Evolutionary conservation across 75 land plant genomes (phyloP), one percentile per base, ranked within the genome.

Genomic region (Selaginella tamariscina): DNA sequence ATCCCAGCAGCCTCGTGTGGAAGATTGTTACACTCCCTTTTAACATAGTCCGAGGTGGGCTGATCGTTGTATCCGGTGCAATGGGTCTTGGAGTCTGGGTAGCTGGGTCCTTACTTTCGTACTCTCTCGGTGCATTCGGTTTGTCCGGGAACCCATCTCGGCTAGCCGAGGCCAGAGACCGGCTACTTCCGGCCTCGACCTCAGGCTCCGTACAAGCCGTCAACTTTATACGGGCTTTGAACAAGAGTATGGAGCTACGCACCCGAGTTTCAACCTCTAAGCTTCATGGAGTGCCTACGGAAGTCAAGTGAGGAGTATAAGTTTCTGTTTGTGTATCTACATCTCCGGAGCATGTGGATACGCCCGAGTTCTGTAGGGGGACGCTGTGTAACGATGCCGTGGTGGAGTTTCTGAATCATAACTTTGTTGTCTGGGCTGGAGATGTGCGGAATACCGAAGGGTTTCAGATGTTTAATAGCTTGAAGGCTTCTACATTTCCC

Each of bases 311-410:
- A 75, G 29, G 83, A 71, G 70, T 95, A 75, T 64, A 90, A 85
- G 79, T 81, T 95, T 44, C 44, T 90, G 79, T 95, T 95, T 70
- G 99, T 95, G 59, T 95, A 95, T 74, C 72, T 95, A 80, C 99
- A 95, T 90, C 99, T 2, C 89, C 99, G 28, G 99, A 95, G 29
- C 99, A 95, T 74, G 92, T 84, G 1, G 87, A 90, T 56, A 88
- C 96, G 63, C 87, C 83, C 24, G 33, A 2, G 5, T 95, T 95
- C 69, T 89, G 90, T 33, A 72, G 68, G 69, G 66, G 79, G 59
- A 85, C 81, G n/a, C 71, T 95, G 70, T 95, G 96, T 55, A 75
- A 81, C 5, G 84, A 83, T 39, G 66, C 55, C 0, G 69, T 95
- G 29, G 75, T 82, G 27, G 82, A 79, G 20, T 95, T 87, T 69